Base-by-base conservation (phyloP, 2,329 filamentous ascomycete species). In the Xylaria sp. region DNA sequence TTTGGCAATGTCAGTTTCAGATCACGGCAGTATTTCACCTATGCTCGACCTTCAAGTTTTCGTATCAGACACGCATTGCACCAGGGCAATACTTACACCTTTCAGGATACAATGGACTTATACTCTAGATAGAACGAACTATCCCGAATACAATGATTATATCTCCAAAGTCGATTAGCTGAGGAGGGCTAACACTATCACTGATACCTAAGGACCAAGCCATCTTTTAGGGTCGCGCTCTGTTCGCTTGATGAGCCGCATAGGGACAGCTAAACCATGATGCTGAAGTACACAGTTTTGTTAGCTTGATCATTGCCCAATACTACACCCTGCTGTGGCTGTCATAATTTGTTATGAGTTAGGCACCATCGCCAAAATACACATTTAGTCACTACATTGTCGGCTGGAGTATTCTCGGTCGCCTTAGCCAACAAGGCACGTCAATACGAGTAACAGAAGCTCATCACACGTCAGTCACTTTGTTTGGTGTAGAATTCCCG, bases 401-500 rank as follows among this genome's bases (percentile, higher is more conserved):
- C 63, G 57, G 56, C 10, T 73, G 58, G 4, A 66, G 50, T 50
- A 39, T 57, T 52, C 25, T 34, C 37, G 61, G 60, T 23, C 70
- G 61, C 31, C n/a, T 64, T 31, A 15, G 28, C 65, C 28, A 37
- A 58, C 10, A 54, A 70, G 41, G 59, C 66, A 51, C 7, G 13
- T 23, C 23, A 7, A 59, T 20, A 51, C 28, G 41, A 39, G 20
- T 28, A 34, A 13, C n/a, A 65, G 18, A 37, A 44, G 60, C 58
- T 69, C 50, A 71, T 9, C 9, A 55, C 7, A 50, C 23, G 44
- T 9, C 41, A 37, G 51, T 66, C 59, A 44, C 44, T 56, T 44
- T 62, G 69, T 50, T 68, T 34, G 66, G 18, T 69, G 51, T 71
- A 72, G 20, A 65, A 63, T 31, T 69, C 59, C 51, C 65, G 52